A percentile compares a stretch with the other conserved stretches of the same genome.
phyloP scores from a whole-genome alignment of 768 basidiomycete genomes.

The Suillus paluster region DNA sequence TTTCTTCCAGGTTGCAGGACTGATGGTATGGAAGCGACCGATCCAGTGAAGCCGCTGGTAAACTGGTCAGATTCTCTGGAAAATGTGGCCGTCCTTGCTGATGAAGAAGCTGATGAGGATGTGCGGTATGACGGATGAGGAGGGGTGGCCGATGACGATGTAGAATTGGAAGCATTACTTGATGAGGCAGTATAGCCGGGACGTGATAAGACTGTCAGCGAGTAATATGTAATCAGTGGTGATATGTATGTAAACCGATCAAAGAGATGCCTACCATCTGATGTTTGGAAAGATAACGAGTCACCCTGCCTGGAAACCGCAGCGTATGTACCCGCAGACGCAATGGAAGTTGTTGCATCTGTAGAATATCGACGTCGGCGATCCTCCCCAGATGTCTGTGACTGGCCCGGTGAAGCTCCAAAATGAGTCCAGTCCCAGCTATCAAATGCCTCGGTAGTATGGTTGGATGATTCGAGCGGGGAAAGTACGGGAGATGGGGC shows the following conservation, averaged over 20 bases:
- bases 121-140: conserved; percentile 30
- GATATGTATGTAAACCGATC: conserved; percentile 2
- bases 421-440: conserved; percentile 7
- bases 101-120: conserved; percentile 13
- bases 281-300: conserved; percentile 1
- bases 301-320: conserved; percentile 6
- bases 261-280: neutral
- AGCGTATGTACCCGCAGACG: conserved; percentile 3
- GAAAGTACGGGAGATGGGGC: conserved; percentile 33
- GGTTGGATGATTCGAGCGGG: conserved; percentile 24
- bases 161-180: neutral
- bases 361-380: conserved; percentile 8
- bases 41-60: neutral
- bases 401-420: neutral
- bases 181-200: conserved; percentile 6
- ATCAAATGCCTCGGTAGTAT: conserved; percentile 11
- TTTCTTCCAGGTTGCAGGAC: neutral
- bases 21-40: neutral
- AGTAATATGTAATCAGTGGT: conserved; percentile 1
- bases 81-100: conserved; percentile 1
- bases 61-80: neutral
- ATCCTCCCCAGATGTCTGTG: conserved; percentile 2
- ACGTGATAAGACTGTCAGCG: conserved; percentile 4
- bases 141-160: neutral
- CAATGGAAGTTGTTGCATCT: neutral